Conservation (phyloP, 495 filamentous ascomycete species). For the Neurospora sublineolata region DNA sequence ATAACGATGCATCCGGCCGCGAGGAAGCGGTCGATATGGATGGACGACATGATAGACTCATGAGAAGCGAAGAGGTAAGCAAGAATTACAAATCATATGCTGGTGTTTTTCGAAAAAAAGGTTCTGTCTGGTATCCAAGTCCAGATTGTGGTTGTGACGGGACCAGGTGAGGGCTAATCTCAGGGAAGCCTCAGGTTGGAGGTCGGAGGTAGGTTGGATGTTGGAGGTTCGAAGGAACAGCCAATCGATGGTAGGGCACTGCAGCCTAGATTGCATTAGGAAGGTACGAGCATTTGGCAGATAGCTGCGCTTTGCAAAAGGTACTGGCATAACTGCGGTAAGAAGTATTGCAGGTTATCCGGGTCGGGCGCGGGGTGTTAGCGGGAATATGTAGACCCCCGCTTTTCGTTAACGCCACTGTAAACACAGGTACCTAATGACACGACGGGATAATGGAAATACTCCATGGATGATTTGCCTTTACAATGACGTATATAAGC, state of each 20-base stretch:
- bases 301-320: background rate
- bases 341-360: background rate
- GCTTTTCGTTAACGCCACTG: background rate
- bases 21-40: conserved; percentile 14
- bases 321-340: background rate
- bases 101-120: background rate
- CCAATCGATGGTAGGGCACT: background rate
- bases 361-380: background rate
- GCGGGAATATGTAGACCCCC: background rate
- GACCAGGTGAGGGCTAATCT: background rate
- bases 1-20: conserved; percentile 28
- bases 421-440: background rate
- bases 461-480: background rate
- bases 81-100: background rate
- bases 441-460: background rate
- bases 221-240: background rate
- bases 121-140: background rate
- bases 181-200: conserved; percentile 11
- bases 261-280: background rate
- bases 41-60: background rate
- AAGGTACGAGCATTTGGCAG: background rate
- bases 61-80: background rate
- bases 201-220: background rate
- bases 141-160: background rate
- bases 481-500: background rate